Evolutionary conservation across 257 asterid genomes (phyloP).

Genomic region (Solanum raphanifolium): DNA sequence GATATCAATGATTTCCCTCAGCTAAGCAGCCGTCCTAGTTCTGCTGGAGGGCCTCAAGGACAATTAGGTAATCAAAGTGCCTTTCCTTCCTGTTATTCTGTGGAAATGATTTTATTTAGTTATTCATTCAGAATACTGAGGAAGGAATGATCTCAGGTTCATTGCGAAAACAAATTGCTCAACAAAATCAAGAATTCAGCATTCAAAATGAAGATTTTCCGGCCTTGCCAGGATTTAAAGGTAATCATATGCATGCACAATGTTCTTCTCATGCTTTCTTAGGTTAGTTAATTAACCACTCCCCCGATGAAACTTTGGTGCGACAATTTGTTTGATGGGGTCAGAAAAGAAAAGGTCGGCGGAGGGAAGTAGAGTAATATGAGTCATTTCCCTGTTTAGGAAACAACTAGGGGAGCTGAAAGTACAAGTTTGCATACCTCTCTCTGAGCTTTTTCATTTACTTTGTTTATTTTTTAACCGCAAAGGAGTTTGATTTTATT

Average conservation of each 20-base stretch:
- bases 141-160: conserved; percentile 51
- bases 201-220: conserved; percentile 99
- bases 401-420: neutral
- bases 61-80: conserved; percentile 53
- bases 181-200: conserved; percentile 98
- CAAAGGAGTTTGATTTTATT: neutral
- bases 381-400: neutral
- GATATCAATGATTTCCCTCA: conserved; percentile 97
- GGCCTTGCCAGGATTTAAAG: conserved; percentile 95
- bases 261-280: neutral
- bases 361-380: neutral
- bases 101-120: conserved; percentile 6
- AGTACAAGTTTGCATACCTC: neutral
- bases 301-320: neutral
- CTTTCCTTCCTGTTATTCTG: conserved; percentile 3
- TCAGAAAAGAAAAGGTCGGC: neutral
- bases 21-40: conserved; percentile 82
- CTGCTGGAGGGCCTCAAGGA: conserved; percentile 98
- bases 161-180: conserved; percentile 86
- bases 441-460: neutral
- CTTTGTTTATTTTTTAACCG: neutral
- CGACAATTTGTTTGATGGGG: neutral
- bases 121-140: conserved; percentile 8
- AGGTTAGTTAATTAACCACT: neutral
- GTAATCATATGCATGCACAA: conserved; percentile 20